Evolutionary conservation across 116 monocot genomes (phyloP).

Genomic region (Phalaenopsis hybrid): DNA sequence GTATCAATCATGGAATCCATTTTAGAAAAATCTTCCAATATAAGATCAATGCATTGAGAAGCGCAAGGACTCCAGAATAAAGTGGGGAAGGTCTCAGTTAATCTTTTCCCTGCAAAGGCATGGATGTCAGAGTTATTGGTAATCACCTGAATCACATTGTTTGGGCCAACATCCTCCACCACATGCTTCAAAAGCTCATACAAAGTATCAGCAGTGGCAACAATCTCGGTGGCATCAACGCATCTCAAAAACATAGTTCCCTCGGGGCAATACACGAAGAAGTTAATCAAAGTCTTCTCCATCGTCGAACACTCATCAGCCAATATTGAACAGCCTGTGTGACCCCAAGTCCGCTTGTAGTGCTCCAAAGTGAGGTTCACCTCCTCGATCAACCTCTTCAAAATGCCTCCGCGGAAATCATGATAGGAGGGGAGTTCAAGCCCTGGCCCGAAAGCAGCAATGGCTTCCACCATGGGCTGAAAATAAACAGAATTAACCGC

Average conservation of each 20-base stretch:
- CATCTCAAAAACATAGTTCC: conserved; percentile 78
- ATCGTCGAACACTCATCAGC: conserved; percentile 77
- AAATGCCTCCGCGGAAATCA: conserved; percentile 59
- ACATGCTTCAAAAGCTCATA: conserved; percentile 70
- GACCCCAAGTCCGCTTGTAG: conserved; percentile 51
- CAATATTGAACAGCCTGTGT: conserved; percentile 80
- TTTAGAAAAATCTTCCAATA: conserved; percentile 75
- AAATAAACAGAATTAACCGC: conserved; percentile 70
- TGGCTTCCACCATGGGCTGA: conserved; percentile 72
- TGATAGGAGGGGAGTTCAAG: conserved; percentile 52
- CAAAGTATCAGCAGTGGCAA: conserved; percentile 57
- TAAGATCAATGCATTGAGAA: conserved; percentile 60
- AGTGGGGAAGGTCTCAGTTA: conserved; percentile 68
- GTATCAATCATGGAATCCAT: conserved; percentile 34
- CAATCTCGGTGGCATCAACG: conserved; percentile 63
- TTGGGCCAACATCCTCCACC: conserved; percentile 80
- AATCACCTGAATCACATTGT: conserved; percentile 79
- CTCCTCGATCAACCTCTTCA: conserved; percentile 62
- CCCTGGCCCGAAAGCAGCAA: conserved; percentile 46
- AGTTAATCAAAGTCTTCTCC: conserved; percentile 72
- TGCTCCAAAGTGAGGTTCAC: conserved; percentile 36
- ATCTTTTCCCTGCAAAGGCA: conserved; percentile 57
- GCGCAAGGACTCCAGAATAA: conserved; percentile 91
- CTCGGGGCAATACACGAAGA: conserved; percentile 79
- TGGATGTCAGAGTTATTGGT: conserved; percentile 61